These are phyloP conservation scores for Trametes sp. DNA, from an alignment of 1,284 basidiomycete genomes.

Conservation along the genomic window DNA sequence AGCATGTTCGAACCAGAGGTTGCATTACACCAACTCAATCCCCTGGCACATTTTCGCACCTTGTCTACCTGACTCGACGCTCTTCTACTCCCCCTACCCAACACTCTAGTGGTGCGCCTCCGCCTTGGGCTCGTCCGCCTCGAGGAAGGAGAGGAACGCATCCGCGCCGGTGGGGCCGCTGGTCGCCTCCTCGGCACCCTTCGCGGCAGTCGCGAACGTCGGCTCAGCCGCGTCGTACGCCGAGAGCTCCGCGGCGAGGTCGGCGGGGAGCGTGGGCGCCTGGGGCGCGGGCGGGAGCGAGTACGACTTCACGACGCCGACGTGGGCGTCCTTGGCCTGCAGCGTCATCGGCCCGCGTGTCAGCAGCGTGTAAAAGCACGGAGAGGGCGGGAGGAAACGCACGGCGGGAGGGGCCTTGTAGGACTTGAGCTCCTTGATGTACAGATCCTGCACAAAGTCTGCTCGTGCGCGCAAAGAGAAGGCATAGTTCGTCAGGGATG, in stretches of 20 bases:
- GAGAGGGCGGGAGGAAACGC: conserved; percentile 37
- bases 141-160: conserved; percentile 64
- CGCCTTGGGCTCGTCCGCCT: conserved; percentile 64
- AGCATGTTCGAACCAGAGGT: conserved; percentile 16
- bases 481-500: neutral
- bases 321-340: conserved; percentile 86
- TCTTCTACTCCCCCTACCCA: neutral
- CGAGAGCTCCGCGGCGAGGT: conserved; percentile 84
- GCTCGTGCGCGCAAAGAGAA: neutral
- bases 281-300: conserved; percentile 72
- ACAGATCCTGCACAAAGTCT: conserved; percentile 95
- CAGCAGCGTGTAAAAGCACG: conserved; percentile 17
- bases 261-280: conserved; percentile 74
- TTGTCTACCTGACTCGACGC: conserved; percentile 5
- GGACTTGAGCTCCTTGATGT: conserved; percentile 88
- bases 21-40: conserved; percentile 24
- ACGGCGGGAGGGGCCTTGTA: conserved; percentile 80
- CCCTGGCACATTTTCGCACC: conserved; percentile 30
- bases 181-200: conserved; percentile 43
- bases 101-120: conserved; percentile 58
- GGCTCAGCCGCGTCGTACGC: conserved; percentile 85
- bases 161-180: conserved; percentile 54
- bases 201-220: conserved; percentile 48
- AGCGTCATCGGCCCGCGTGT: conserved; percentile 13
- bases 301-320: conserved; percentile 82